Percentiles rank a stretch among this genome's conserved stretches.
Evolutionary conservation across 2,329 filamentous ascomycete species (phyloP).

Genomic region (Fusarium floridanum): DNA sequence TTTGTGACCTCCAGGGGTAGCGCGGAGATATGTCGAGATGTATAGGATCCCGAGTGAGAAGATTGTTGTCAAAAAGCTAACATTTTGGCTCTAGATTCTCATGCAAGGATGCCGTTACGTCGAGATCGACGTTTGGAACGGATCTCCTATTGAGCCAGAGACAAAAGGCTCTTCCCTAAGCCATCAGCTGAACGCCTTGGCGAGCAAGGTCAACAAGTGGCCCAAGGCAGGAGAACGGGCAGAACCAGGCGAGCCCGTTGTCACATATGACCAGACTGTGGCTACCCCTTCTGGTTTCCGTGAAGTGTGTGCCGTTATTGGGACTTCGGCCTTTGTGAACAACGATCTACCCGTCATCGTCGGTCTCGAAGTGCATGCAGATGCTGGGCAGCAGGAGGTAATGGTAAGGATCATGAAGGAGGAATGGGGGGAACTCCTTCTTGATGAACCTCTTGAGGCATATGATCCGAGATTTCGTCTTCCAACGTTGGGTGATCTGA

Average conservation of each 20-base stretch:
- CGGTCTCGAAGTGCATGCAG: conserved; percentile 90
- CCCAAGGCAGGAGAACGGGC: not conserved
- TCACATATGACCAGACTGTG: too few relatives aligned
- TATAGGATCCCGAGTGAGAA: not conserved
- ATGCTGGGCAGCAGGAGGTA: conserved; percentile 82
- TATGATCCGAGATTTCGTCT: conserved; percentile 64
- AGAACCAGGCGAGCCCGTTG: conserved; percentile 57
- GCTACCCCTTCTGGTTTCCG: conserved; percentile 48
- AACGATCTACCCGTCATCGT: conserved; percentile 88
- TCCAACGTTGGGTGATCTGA: conserved; percentile 77
- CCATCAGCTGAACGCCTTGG: not conserved
- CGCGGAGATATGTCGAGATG: conserved; percentile 62
- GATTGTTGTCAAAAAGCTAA: not conserved
- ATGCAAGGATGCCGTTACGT: conserved; percentile 85
- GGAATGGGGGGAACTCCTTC: conserved; percentile 80
- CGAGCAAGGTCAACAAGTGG: not conserved
- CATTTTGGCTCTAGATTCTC: conserved; percentile 59
- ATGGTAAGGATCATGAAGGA: conserved; percentile 97
- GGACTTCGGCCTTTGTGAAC: conserved; percentile 79
- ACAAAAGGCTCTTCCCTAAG: not conserved
- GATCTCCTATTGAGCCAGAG: conserved; percentile 52
- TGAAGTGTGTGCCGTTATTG: conserved; percentile 84
- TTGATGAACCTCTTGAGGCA: conserved; percentile 60
- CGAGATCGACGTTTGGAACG: conserved; percentile 96
- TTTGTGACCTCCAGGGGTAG: too few relatives aligned